phyloP scores from a whole-genome alignment of 257 asterid genomes.

The Penstemon barbatus region DNA sequence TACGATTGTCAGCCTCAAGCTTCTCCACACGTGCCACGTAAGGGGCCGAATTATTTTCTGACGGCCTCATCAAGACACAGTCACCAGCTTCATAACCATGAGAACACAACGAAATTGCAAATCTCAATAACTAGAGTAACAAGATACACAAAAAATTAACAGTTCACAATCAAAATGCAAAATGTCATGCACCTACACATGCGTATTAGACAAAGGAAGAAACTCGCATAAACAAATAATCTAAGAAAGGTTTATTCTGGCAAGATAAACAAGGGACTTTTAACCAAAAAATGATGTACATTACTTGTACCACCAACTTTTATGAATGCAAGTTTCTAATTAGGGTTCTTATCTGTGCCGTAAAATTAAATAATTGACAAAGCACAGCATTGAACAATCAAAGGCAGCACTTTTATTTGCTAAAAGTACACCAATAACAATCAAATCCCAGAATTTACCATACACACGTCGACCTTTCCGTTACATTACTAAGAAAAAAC shows the following conservation, averaged over 20 bases:
- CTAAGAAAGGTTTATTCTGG: neutral
- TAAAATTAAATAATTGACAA: neutral
- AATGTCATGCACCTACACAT: too few species aligned
- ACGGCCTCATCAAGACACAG: conserved; percentile 56
- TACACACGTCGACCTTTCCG: conserved; percentile 18
- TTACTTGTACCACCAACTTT: neutral
- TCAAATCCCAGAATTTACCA: neutral
- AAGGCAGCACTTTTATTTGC: neutral
- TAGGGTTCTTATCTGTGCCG: conserved; percentile 8
- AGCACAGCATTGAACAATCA: conserved; percentile 1
- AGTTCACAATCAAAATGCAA: too few species aligned
- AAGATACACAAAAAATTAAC: neutral
- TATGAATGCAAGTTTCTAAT: conserved; percentile 10
- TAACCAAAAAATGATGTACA: conserved; percentile 6
- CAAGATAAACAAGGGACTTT: neutral
- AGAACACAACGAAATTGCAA: conserved; percentile 21
- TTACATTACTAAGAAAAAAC: conserved; percentile 16
- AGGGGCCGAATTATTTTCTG: conserved; percentile 45
- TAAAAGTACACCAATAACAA: neutral
- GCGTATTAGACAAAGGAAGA: too few species aligned
- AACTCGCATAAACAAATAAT: too few species aligned
- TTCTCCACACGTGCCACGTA: conserved; percentile 64
- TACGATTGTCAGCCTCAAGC: conserved; percentile 52
- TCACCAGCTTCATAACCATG: conserved; percentile 49
- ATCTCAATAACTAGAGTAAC: neutral